Evolutionary conservation across 352 stramenopile species (phyloP), one percentile per base, ranked within the genome.

Genomic region (Phytophthora niederhauseri): DNA sequence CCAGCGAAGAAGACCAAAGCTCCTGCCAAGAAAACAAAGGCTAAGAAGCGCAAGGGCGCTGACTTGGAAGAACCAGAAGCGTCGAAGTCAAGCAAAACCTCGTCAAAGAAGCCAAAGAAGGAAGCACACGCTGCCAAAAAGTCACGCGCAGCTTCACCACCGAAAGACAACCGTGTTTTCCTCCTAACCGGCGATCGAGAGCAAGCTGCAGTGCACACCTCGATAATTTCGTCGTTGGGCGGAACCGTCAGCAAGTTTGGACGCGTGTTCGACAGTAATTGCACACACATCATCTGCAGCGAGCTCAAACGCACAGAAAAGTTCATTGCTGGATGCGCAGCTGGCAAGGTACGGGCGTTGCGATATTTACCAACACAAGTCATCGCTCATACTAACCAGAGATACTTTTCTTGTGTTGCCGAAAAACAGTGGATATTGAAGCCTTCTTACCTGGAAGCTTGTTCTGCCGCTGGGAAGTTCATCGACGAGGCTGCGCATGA

Each of bases 231-330:
- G 28, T 76, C 74, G 2, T 68, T 96, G 17, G 87, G 85, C 46
- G 87, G 80, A 41, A 77, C 59, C 15, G 81, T 93, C 15, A 90
- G 87, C 62, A 67, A 90, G 24, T 89, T 80, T 34, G 83, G 80
- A 41, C 82, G 89, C 24, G 80, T 81, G 17, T 96, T 83, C 68
- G 87, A 96, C 43, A 76, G 62, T 45, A 73, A 73, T 20, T 90
- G 87, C 68, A 95, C 89, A 3, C 86, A 96, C 69, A 91, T 96
- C 68, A 93, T 96, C 61, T 95, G 85, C 69, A 94, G 82, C 36
- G 86, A 95, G 60, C 78, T 96, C 26, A 94, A 94, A 74, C 83
- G 89, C 2, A 96, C 89, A 4, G 89, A 96, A 64, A 96, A 96
- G 66, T 93, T 96, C 59, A 79, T 96, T 19, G 83, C 85, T 28